Conservation (phyloP, 306 rosid species). For the Cucurbita maxima region DNA sequence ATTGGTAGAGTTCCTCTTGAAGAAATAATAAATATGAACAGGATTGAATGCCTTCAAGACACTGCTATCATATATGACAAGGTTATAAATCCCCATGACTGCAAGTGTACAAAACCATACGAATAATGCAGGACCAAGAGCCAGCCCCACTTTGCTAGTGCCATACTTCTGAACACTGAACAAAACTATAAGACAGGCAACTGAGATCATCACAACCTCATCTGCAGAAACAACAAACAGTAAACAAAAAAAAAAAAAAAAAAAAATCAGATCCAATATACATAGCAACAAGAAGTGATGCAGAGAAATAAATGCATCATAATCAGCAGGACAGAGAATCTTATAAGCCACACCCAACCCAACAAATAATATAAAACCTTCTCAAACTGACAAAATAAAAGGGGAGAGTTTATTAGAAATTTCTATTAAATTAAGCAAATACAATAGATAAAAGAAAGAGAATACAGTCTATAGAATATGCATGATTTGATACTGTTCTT, state of each 20-base stretch:
- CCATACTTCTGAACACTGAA: constrained; percentile 95
- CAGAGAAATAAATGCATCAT: not conserved
- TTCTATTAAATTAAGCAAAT: not conserved
- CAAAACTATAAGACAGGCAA: constrained; percentile 64
- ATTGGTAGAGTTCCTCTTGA: constrained; percentile 83
- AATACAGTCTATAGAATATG: not conserved
- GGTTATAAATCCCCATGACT: constrained; percentile 72
- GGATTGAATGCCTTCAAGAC: constrained; percentile 91
- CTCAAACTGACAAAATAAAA: not conserved
- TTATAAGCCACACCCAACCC: not conserved
- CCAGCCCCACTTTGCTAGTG: constrained; percentile 91
- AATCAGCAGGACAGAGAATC: not conserved
- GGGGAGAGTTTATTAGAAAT: not conserved
- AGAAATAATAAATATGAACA: constrained; percentile 70
- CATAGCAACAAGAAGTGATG: not conserved
- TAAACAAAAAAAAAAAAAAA: not conserved
- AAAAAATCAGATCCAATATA: not conserved
- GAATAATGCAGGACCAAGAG: constrained; percentile 88
- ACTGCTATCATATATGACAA: constrained; percentile 52
- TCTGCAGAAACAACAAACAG: constrained; percentile 35
- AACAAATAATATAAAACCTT: not conserved
- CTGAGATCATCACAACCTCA: constrained; percentile 80
- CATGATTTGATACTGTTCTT: not conserved
- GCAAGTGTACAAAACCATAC: constrained; percentile 92
- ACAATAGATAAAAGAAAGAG: not conserved